Evolutionary conservation across 352 stramenopile genomes (phyloP).

Genomic region (Phytophthora chlamydospora): DNA sequence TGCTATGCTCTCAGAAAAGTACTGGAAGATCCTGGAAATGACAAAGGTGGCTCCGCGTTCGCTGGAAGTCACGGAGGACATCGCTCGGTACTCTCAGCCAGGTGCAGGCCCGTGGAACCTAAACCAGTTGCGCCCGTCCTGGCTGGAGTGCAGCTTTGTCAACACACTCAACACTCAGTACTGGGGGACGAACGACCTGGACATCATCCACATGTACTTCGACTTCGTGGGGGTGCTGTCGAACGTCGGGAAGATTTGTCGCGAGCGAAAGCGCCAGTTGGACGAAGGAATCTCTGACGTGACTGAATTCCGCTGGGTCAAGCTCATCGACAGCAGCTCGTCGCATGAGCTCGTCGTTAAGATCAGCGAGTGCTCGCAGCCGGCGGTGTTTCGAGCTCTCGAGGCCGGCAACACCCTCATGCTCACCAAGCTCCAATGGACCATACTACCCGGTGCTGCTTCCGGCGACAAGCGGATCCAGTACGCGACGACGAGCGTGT

Average conservation of each 20-base stretch:
- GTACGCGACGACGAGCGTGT: slow-evolving; percentile 50
- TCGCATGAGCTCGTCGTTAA: slow-evolving; percentile 53
- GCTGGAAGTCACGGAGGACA: slow-evolving; percentile 10
- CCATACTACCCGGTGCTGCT: slow-evolving; percentile 14
- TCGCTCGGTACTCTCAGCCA: slow-evolving; percentile 2
- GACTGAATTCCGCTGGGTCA: slow-evolving; percentile 61
- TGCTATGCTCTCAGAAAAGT: slow-evolving; percentile 45
- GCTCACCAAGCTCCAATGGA: slow-evolving; percentile 65
- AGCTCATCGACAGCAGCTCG: slow-evolving; percentile 63
- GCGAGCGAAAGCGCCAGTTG: slow-evolving; percentile 35
- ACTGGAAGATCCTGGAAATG: slow-evolving; percentile 58
- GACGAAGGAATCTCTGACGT: slow-evolving; percentile 8
- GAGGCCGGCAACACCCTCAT: slow-evolving; percentile 58
- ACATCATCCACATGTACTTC: slow-evolving; percentile 43
- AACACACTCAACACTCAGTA: slow-evolving; percentile 41
- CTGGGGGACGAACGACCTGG: slow-evolving; percentile 20
- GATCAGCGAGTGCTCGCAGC: slow-evolving; percentile 51
- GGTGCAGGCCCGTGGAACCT: neutral
- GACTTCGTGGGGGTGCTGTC: slow-evolving; percentile 73
- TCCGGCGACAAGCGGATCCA: slow-evolving; percentile 26
- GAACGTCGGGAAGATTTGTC: slow-evolving; percentile 52
- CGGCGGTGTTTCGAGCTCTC: slow-evolving; percentile 48
- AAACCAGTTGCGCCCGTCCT: slow-evolving; percentile 29
- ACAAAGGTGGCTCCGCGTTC: slow-evolving; percentile 32
- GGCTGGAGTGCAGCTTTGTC: slow-evolving; percentile 56